Base-by-base conservation (phyloP, 768 basidiomycete species). In the Suillus bovinus region DNA sequence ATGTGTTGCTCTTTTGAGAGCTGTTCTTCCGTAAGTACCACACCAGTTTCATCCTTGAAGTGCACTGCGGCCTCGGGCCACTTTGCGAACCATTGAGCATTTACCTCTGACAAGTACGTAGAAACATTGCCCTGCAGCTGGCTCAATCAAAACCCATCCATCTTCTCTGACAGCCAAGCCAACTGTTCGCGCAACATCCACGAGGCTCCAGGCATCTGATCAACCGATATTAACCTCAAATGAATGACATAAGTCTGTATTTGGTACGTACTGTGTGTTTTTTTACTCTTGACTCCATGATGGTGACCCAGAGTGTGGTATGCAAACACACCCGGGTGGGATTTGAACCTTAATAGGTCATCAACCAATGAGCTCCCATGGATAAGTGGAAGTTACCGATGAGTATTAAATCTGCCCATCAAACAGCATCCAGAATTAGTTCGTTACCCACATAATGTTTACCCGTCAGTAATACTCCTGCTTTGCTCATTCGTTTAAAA, bases 1-100 rank as follows among this genome's bases (percentile, higher is more conserved):
- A 39, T 10, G 22, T 57, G 56, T 36, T 57, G 56, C 42, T 57
- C 56, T 41, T 57, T 44, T 44, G 42, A 44, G 42, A n/a, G 42
- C 42, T 44, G 42, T 44, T 44, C 42, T 44, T 44, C n/a, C n/a
- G 3, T 44, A 44, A 44, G 42, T n/a, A 8, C n/a, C 4, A 44
- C 11, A 4, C 42, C 42, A 3, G 42, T 44, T 44, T 44, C n/a
- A 44, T 44, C 42, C 42, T 44, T 44, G 42, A 44, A 44, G 42
- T 44, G 42, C 42, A 44, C 42, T 4, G 10, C n/a, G 11, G 42
- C n/a, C 10, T n/a, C 9, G 4, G 56, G 56, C 56, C 56, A 57
- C 36, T 57, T 31, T 6, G 7, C 24, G 10, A 57, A 38, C 56
- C 56, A 57, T 24, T 44, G 42, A 44, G 1, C 9, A 44, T 44